Evolutionary conservation across 352 stramenopile species (phyloP).

Genomic region (Phytophthora hybrid): DNA sequence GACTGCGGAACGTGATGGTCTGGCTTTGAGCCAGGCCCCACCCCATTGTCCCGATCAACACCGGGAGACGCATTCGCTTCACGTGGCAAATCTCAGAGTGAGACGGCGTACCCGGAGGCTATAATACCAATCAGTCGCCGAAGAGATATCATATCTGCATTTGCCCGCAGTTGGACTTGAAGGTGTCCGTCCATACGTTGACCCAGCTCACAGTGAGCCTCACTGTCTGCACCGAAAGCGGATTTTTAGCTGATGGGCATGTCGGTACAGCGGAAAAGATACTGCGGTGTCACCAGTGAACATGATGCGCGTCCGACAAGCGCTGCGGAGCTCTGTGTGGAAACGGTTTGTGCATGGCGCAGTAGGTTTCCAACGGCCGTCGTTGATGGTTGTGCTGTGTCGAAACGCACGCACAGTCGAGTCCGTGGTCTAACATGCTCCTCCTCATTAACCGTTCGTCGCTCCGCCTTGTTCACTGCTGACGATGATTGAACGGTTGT

Average conservation of each 20-base stretch:
- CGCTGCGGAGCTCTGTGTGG: not conserved
- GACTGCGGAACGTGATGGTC: constrained; percentile 28
- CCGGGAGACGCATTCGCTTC: not conserved
- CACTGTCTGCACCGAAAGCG: not conserved
- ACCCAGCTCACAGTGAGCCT: too few relatives aligned
- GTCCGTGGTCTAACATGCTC: not conserved
- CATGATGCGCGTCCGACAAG: not conserved
- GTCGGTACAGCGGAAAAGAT: not conserved
- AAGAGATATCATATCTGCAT: constrained; percentile 25
- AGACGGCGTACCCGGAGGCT: not conserved
- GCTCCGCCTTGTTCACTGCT: not conserved
- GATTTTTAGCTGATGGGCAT: not conserved
- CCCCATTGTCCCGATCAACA: not conserved
- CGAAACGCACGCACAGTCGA: not conserved
- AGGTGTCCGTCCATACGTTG: not conserved
- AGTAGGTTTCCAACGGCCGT: not conserved
- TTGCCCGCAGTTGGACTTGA: not conserved
- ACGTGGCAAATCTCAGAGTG: constrained; percentile 16
- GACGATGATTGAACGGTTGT: not conserved
- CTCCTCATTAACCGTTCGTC: not conserved
- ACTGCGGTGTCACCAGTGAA: not conserved
- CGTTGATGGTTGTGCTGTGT: not conserved
- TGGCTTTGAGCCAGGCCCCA: not conserved
- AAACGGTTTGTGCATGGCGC: not conserved
- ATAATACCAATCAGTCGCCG: not conserved